These are phyloP conservation scores for Solanum hybrid DNA, from an alignment of 305 asterid genomes.

Conservation along the genomic window DNA sequence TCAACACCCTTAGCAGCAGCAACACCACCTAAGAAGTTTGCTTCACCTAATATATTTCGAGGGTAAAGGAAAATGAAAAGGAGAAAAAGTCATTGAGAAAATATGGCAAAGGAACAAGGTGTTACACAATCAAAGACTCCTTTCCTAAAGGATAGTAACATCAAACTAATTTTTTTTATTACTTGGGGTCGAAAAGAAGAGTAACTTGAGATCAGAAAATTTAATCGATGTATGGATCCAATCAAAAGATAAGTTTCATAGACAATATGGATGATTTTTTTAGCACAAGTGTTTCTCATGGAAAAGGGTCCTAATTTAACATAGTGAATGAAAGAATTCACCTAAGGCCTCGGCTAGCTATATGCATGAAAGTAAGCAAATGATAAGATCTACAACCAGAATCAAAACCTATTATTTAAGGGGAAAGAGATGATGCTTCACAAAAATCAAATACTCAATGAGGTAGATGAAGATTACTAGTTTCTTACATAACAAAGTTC, in stretches of 20 bases:
- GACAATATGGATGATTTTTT: not conserved
- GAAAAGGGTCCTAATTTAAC: not conserved
- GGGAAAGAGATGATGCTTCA: not conserved
- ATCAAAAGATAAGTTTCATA: not conserved
- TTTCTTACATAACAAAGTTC: not conserved
- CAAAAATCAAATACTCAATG: not conserved
- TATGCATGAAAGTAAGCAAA: not conserved
- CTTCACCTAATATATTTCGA: constrained; percentile 58
- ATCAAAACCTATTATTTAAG: not conserved
- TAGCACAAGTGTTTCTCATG: not conserved
- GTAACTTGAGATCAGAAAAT: not conserved
- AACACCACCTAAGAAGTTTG: constrained; percentile 91
- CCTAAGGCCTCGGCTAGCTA: not conserved
- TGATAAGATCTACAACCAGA: not conserved
- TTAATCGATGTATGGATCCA: not conserved
- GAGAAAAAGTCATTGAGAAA: not conserved
- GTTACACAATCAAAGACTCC: not conserved
- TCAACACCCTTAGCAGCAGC: constrained; percentile 82
- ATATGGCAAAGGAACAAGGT: not conserved
- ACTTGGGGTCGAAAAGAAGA: not conserved
- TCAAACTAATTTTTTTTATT: not conserved
- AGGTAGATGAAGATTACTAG: not conserved
- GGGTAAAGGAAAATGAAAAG: not conserved
- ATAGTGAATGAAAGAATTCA: not conserved
- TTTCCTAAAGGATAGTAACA: not conserved